Evolutionary conservation across 805 yeast species (phyloP), one percentile per base, ranked within the genome.

Genomic region (Metschnikowia aberdeeniae): DNA sequence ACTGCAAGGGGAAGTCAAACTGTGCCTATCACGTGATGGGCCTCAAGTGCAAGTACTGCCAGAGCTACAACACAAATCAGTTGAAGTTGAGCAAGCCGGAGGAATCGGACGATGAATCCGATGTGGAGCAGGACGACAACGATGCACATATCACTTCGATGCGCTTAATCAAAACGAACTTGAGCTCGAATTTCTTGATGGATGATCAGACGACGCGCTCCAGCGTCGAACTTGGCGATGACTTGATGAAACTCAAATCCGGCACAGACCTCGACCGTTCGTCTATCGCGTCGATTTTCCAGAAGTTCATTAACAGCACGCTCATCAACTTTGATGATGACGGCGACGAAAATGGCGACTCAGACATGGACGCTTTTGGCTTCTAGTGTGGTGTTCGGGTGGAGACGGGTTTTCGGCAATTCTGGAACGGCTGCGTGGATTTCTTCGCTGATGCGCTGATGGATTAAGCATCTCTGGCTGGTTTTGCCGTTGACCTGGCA

Each of bases 1-100:
- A 90, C 64, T 90, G 98, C 64, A 82, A 82, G 43, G 92, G 93
- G 14, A 85, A 84, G 64, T 80, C 89, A 20, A 77, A 81, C 49
- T 82, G 84, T 14, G 67, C 76, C 10, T 90, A 85, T 64, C 97
- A 90, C 64, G 82, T 89, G 41, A 65, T 90, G 55, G 98, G 98
- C 1, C 72, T 89, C 50, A 86, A 84, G 61, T 90, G 98, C 63
- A 84, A 82, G 53, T 89, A 84, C 60, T 90, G 97, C 65, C 76
- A 78, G 46, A 85, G 95, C 60, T 90, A 89, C 63, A 90, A 90
- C 63, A 90, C 97, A 2, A 80, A 80, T 47, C 92, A 87, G 60
- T 53, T 81, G 45, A 78, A 78, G 57, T 61, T 88, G 44, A 70
- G 86, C 45, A 88, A 88, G 64, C 87, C 85, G 0, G 86, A 78